phyloP scores from a whole-genome alignment of 1,284 basidiomycete genomes.

The Naganishia albida region DNA sequence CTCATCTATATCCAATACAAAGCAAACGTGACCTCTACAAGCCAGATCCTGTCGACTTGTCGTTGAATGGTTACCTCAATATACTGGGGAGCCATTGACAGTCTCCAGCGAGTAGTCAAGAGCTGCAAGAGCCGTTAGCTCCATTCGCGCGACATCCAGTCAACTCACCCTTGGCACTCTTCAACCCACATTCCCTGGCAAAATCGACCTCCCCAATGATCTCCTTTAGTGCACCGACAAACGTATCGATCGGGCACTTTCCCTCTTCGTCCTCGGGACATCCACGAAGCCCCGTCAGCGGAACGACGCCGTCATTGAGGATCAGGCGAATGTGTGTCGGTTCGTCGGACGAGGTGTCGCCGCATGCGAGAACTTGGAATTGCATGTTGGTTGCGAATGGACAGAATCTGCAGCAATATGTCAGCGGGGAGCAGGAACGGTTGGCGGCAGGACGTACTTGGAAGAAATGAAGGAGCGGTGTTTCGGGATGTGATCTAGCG shows the following conservation, averaged over 20 bases:
- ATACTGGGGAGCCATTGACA: conserved; percentile 32
- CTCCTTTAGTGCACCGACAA: conserved; percentile 59
- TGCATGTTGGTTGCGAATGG: conserved; percentile 64
- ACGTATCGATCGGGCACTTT: conserved; percentile 61
- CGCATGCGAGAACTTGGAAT: conserved; percentile 63
- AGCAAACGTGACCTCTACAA: background rate
- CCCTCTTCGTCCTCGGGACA: conserved; percentile 61
- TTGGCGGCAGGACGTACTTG: conserved; percentile 40
- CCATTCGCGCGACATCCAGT: background rate
- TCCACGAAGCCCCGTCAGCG: conserved; percentile 63
- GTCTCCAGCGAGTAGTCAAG: conserved; percentile 25
- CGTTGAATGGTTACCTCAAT: background rate
- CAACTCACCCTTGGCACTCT: conserved; percentile 9
- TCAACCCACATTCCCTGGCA: conserved; percentile 42
- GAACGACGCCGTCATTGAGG: conserved; percentile 63
- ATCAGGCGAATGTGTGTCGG: conserved; percentile 56
- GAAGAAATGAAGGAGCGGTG: conserved; percentile 55
- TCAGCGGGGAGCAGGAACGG: background rate
- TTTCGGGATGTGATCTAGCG: conserved; percentile 68
- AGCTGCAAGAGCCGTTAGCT: background rate
- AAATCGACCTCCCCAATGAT: conserved; percentile 57
- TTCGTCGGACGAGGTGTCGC: conserved; percentile 33
- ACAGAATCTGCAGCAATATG: conserved; percentile 39
- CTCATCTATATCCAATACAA: conserved; percentile 8
- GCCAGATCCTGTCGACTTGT: background rate